Conservation (phyloP, 805 yeast genomes). For the Metschnikowia anglica region DNA sequence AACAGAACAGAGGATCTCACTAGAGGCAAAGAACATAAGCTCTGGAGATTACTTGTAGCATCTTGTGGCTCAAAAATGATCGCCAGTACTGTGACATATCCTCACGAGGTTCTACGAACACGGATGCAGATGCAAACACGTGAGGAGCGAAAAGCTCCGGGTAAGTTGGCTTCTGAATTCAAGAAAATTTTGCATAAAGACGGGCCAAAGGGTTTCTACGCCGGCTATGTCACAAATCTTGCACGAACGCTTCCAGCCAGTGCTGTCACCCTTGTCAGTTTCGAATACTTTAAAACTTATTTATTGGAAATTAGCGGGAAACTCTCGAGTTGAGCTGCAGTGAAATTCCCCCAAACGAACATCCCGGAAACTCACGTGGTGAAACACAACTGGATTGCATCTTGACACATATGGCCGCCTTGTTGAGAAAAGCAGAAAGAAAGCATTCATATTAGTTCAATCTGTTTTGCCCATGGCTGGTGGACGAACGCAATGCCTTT, state of each 20-base stretch:
- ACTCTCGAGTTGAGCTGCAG: slow-evolving; percentile 6
- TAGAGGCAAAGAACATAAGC: slow-evolving; percentile 13
- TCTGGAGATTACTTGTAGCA: slow-evolving; percentile 48
- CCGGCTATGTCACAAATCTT: slow-evolving; percentile 84
- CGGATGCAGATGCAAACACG: slow-evolving; percentile 70
- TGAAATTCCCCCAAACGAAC: too few species aligned
- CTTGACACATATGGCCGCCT: too few species aligned
- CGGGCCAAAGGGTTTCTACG: slow-evolving; percentile 80
- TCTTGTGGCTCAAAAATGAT: slow-evolving; percentile 82
- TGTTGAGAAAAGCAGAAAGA: too few species aligned
- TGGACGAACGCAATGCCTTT: too few species aligned
- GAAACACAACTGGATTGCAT: not conserved
- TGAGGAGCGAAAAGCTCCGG: slow-evolving; percentile 23
- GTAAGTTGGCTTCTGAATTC: slow-evolving; percentile 33
- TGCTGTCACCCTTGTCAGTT: slow-evolving; percentile 92
- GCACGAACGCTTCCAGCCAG: slow-evolving; percentile 92
- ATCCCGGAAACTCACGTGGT: too few species aligned
- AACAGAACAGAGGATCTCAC: slow-evolving; percentile 15
- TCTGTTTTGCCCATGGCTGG: not conserved
- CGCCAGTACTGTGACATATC: slow-evolving; percentile 87
- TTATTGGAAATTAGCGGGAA: slow-evolving; percentile 39
- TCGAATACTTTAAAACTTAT: slow-evolving; percentile 71
- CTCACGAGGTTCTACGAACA: slow-evolving; percentile 92
- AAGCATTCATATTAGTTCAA: too few species aligned
- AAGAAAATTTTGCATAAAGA: slow-evolving; percentile 55